Evolutionary conservation across 371 early-diverging fungal genomes (phyloP).

Genomic region (Dichotomocladium elegans): DNA sequence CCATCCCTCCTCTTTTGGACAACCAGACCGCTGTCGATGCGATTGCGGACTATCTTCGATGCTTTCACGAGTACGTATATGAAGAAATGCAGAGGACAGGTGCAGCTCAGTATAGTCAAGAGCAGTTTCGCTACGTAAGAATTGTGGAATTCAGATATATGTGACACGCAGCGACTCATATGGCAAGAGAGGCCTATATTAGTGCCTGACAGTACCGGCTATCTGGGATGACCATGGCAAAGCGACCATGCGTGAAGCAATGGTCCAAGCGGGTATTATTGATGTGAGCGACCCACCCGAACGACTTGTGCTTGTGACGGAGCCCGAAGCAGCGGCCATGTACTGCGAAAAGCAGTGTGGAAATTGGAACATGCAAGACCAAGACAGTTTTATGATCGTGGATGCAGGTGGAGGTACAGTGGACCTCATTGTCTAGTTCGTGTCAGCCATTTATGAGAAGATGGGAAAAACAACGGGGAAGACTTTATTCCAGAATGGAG

Average conservation of each 20-base stretch:
- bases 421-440: slow-evolving; percentile 45
- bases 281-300: slow-evolving; percentile 33
- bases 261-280: slow-evolving; percentile 39
- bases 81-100: slow-evolving; percentile 29
- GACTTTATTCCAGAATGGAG: too few relatives aligned
- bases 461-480: too few relatives aligned
- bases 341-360: slow-evolving; percentile 41
- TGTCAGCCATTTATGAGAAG: too few relatives aligned
- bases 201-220: slow-evolving; percentile 47
- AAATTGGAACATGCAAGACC: slow-evolving; percentile 30
- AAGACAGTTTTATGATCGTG: slow-evolving; percentile 53
- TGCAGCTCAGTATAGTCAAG: slow-evolving; percentile 6
- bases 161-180: too few relatives aligned
- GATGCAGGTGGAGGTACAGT: slow-evolving; percentile 69
- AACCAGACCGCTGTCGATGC: slow-evolving; percentile 20
- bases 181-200: too few relatives aligned
- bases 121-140: slow-evolving; percentile 24
- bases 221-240: slow-evolving; percentile 47
- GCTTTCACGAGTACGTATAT: slow-evolving; percentile 35
- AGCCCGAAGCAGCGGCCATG: slow-evolving; percentile 46
- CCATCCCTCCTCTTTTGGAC: slow-evolving; percentile 21
- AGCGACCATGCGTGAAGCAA: slow-evolving; percentile 41
- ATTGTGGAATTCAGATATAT: too few relatives aligned
- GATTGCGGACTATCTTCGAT: slow-evolving; percentile 32
- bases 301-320: slow-evolving; percentile 49